These are phyloP conservation scores for Atkinsonella hypoxylon DNA, from an alignment of 2,329 filamentous ascomycete genomes.

Conservation along the genomic window DNA sequence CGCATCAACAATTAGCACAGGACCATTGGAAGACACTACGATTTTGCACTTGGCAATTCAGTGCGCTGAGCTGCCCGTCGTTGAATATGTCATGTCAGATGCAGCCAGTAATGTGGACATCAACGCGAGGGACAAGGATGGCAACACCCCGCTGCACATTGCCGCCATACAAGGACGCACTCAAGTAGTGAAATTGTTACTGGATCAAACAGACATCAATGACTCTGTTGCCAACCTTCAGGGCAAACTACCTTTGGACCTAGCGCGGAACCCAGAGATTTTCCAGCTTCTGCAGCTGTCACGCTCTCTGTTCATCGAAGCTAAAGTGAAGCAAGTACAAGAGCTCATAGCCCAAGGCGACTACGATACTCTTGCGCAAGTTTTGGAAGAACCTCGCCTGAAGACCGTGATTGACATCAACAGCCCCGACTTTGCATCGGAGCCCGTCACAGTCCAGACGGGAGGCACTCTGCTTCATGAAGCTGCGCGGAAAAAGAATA, in stretches of 20 bases:
- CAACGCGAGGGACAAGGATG: slow-evolving; percentile 84
- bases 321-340: slow-evolving; percentile 75
- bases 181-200: slow-evolving; percentile 68
- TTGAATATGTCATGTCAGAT: slow-evolving; percentile 86
- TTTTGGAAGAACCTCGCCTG: slow-evolving; percentile 75
- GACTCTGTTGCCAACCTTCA: slow-evolving; percentile 77
- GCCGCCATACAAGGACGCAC: slow-evolving; percentile 73
- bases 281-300: slow-evolving; percentile 90
- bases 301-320: slow-evolving; percentile 79
- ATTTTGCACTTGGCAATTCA: slow-evolving; percentile 90
- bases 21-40: slow-evolving; percentile 65
- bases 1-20: slow-evolving; percentile 28
- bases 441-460: slow-evolving; percentile 61
- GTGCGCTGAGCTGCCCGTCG: slow-evolving; percentile 82
- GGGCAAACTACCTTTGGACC: slow-evolving; percentile 74
- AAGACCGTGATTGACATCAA: slow-evolving; percentile 88
- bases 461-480: slow-evolving; percentile 94
- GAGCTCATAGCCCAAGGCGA: slow-evolving; percentile 59
- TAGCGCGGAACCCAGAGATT: slow-evolving; percentile 85
- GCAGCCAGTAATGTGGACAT: slow-evolving; percentile 59
- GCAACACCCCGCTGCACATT: slow-evolving; percentile 85
- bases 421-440: slow-evolving; percentile 75
- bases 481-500: slow-evolving; percentile 78
- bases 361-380: slow-evolving; percentile 64
- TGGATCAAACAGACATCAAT: slow-evolving; percentile 76